These are phyloP conservation scores for Trichoderma oligosporum DNA, from an alignment of 2,329 filamentous ascomycete genomes.

Conservation along the genomic window DNA sequence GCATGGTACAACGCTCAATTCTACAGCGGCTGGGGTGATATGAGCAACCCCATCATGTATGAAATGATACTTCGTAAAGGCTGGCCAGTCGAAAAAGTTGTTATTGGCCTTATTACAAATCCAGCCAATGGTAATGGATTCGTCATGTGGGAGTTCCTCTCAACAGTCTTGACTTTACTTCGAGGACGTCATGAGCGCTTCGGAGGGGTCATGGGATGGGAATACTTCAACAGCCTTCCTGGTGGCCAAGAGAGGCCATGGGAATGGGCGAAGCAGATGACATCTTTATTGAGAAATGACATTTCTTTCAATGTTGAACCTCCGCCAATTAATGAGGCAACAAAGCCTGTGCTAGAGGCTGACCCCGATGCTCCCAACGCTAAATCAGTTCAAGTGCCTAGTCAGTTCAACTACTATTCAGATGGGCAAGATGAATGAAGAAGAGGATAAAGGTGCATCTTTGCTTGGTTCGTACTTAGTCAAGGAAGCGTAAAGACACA, in stretches of 20 bases:
- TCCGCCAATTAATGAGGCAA: background rate
- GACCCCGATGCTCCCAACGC: constrained; percentile 29
- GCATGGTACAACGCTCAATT: constrained; percentile 90
- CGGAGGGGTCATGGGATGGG: constrained; percentile 91
- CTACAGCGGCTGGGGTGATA: constrained; percentile 81
- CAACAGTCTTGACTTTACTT: constrained; percentile 41
- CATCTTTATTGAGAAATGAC: constrained; percentile 38
- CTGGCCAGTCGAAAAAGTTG: constrained; percentile 69
- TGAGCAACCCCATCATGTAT: constrained; percentile 45
- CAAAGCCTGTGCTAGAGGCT: constrained; percentile 14
- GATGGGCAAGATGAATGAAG: constrained; percentile 24
- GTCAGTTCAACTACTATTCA: constrained; percentile 36
- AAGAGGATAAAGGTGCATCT: background rate
- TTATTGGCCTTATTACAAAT: constrained; percentile 78
- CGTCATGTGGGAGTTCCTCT: constrained; percentile 47
- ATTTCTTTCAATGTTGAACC: constrained; percentile 20
- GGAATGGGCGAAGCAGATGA: constrained; percentile 74
- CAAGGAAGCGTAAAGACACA: background rate
- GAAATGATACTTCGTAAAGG: constrained; percentile 55
- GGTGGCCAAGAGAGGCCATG: constrained; percentile 61
- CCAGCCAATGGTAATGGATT: constrained; percentile 64
- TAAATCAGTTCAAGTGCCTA: constrained; percentile 30
- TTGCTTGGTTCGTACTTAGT: background rate
- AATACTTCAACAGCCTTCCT: constrained; percentile 82
- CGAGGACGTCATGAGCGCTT: constrained; percentile 59